Conservation (phyloP, 2,329 filamentous ascomycete genomes). For the Fusarium mundagurra region DNA sequence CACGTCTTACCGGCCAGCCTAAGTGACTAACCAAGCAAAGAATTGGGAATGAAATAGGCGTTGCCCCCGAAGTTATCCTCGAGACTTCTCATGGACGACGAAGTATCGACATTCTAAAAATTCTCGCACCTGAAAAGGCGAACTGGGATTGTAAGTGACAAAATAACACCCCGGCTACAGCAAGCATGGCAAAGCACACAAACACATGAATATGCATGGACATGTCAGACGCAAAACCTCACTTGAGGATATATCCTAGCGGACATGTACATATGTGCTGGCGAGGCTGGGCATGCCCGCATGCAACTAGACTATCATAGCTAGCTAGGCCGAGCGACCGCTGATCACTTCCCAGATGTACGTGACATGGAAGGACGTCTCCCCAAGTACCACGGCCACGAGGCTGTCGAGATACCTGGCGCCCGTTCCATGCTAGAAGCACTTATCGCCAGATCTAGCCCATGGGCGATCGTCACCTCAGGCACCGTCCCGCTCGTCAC, state of each 20-base stretch:
- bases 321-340: slow-evolving; percentile 5
- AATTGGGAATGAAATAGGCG: slow-evolving; percentile 84
- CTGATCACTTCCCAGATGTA: slow-evolving; percentile 68
- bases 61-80: slow-evolving; percentile 85
- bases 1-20: not conserved
- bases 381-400: slow-evolving; percentile 77
- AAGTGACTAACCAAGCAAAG: slow-evolving; percentile 51
- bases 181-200: not conserved
- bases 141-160: slow-evolving; percentile 86
- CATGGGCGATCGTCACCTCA: slow-evolving; percentile 89
- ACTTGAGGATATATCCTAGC: not conserved
- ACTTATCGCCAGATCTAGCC: slow-evolving; percentile 69
- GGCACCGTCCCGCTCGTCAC: slow-evolving; percentile 74
- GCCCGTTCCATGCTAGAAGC: slow-evolving; percentile 74
- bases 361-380: slow-evolving; percentile 80
- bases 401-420: slow-evolving; percentile 88
- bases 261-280: not conserved
- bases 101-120: slow-evolving; percentile 84
- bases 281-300: not conserved
- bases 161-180: not conserved
- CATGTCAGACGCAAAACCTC: not conserved
- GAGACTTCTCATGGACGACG: slow-evolving; percentile 91
- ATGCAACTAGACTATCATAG: not conserved
- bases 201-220: not conserved
- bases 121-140: slow-evolving; percentile 84